Evolutionary conservation across 768 basidiomycete genomes (phyloP).

Genomic region (Crassisporium funariophilum): DNA sequence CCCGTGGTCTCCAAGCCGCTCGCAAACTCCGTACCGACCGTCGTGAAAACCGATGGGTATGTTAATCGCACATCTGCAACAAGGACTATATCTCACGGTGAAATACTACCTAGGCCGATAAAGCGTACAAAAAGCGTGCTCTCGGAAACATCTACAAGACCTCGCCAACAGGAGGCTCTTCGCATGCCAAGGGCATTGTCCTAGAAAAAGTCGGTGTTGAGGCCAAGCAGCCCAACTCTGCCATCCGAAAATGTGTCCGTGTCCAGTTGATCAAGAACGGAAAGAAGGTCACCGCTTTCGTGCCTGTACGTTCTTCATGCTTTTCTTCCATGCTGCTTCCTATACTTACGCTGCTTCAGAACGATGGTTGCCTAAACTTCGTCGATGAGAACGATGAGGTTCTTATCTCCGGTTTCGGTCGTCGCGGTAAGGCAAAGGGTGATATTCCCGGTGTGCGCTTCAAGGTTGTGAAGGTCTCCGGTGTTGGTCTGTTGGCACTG

Average conservation of each 20-base stretch:
- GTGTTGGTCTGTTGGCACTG: conserved; percentile 95
- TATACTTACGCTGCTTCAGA: conserved; percentile 43
- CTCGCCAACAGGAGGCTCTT: conserved; percentile 98
- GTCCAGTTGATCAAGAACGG: conserved; percentile 99
- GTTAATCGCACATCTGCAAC: conserved; percentile 27
- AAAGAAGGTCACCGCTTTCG: conserved; percentile 99
- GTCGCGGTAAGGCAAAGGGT: conserved; percentile 99
- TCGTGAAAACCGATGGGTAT: conserved; percentile 95
- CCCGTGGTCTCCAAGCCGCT: conserved; percentile 97
- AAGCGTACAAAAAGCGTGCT: conserved; percentile 98
- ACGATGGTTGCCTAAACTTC: conserved; percentile 97
- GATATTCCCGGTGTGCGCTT: conserved; percentile 99
- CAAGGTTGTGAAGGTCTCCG: conserved; percentile 99
- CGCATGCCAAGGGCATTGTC: conserved; percentile 99
- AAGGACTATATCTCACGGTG: conserved; percentile 15
- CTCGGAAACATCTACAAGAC: conserved; percentile 99
- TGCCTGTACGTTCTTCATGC: conserved; percentile 66
- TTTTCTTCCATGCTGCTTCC: conserved; percentile 4
- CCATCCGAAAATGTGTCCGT: conserved; percentile 99
- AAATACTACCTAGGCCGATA: conserved; percentile 75
- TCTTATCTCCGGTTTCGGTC: conserved; percentile 99
- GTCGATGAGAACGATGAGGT: conserved; percentile 99
- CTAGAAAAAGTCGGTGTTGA: conserved; percentile 99
- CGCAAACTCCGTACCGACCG: conserved; percentile 96
- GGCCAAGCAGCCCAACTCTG: conserved; percentile 99